Evolutionary conservation across 306 rosid species (phyloP), one percentile per base, ranked within the genome.

Genomic region (Canavalia gladiata): DNA sequence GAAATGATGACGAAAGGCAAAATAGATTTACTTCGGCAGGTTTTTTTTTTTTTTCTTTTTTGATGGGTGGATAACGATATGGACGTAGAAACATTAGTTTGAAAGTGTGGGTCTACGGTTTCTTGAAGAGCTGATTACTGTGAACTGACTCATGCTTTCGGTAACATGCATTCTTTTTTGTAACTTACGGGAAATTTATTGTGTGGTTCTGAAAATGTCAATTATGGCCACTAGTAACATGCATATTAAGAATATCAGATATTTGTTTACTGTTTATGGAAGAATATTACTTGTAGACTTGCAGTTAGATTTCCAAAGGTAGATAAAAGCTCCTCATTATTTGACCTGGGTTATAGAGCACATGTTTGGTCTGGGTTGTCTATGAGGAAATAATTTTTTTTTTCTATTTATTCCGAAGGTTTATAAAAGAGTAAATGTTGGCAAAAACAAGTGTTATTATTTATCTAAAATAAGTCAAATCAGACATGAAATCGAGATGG

Each of bases 141-240:
- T 69, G 87, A 46, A 72, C 78, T 75, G 78, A 82, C 86, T 85
- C 83, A 73, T 81, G 63, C 79, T 84, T 82, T 71, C 47, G 64
- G 78, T 65, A 83, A 85, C 90, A 74, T 86, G 74, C 91, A 84
- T 89, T 92, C 88, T 68, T 86, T 86, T 90, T 82, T 89, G 91
- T 87, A 88, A 89, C 86, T 89, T 85, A 85, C 58, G 82, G 79
- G 50, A 64, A 68, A 35, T 69, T 66, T 55, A 69, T 81, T 65
- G 72, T 83, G 78, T 87, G 85, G 82, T 83, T 80, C 83, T 86
- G 77, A 65, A 75, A 84, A 52, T 79, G 79, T 76, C 75, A 78
- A 63, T 78, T 58, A 68, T 83, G 78, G 77, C 81, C 77, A 78
- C 82, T 83, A 71, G 78, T 81, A 72, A 57, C 87, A 82, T 81